Conservation (phyloP, 2,329 filamentous ascomycete genomes). For the Apiospora hydei region DNA sequence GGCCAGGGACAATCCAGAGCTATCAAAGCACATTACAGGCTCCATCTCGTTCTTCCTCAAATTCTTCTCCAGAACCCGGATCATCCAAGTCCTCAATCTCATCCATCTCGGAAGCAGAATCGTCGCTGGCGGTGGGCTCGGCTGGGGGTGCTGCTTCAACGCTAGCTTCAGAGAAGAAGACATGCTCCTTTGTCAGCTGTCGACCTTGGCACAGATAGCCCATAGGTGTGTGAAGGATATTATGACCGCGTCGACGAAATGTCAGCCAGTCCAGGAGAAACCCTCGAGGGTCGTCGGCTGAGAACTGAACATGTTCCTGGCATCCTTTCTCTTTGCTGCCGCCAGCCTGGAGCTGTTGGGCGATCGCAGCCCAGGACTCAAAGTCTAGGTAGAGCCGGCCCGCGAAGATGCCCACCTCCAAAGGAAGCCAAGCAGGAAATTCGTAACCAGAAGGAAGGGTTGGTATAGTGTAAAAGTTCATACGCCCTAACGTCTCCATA, state of each 20-base stretch:
- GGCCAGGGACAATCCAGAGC: neutral
- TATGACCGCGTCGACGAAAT: constrained; percentile 60
- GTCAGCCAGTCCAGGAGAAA: constrained; percentile 66
- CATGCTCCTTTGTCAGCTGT: neutral
- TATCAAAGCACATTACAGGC: neutral
- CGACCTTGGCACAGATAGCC: constrained; percentile 43
- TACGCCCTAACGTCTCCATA: constrained; percentile 65
- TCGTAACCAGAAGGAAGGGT: constrained; percentile 46
- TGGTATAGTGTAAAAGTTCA: constrained; percentile 62
- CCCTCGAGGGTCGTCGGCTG: constrained; percentile 22
- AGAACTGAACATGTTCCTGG: neutral
- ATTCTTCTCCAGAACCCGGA: neutral
- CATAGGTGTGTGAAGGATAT: constrained; percentile 66
- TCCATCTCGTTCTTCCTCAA: neutral
- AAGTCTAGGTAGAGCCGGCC: constrained; percentile 67
- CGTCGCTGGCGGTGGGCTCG: neutral
- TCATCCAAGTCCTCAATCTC: neutral
- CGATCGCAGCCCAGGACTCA: neutral
- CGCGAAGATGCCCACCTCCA: constrained; percentile 67
- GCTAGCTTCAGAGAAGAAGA: neutral
- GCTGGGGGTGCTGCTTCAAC: neutral
- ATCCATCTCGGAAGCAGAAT: neutral
- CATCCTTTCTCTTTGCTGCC: neutral
- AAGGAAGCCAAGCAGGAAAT: constrained; percentile 59
- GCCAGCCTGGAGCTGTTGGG: neutral